Conservation (phyloP, 1,139 yeast genomes). For the Hyphopichia burtonii region DNA sequence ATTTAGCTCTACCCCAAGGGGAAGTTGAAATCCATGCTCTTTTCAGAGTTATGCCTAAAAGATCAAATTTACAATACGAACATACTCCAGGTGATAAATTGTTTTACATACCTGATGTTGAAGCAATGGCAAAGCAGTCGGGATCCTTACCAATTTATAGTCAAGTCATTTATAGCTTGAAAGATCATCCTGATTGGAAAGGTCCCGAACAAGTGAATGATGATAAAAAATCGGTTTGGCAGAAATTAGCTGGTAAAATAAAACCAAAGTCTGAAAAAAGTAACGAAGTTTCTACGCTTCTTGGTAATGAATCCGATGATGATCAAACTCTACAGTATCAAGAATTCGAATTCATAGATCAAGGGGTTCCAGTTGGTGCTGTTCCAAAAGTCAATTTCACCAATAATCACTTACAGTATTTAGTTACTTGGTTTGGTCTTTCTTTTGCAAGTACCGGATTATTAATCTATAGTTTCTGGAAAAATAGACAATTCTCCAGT, state of each 20-base stretch:
- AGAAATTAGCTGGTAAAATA: conserved; percentile 9
- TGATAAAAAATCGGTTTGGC: conserved; percentile 5
- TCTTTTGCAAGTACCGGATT: conserved; percentile 68
- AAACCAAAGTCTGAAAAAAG: conserved; percentile 5
- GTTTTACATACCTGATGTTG: conserved; percentile 73
- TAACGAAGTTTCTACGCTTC: conserved; percentile 16
- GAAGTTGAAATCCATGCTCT: conserved; percentile 72
- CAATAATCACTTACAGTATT: conserved; percentile 88
- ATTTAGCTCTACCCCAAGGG: conserved; percentile 71
- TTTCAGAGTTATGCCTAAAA: conserved; percentile 67
- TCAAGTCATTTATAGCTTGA: conserved; percentile 68
- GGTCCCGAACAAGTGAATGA: conserved; percentile 9
- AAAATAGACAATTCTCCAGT: conserved; percentile 28
- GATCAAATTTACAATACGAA: conserved; percentile 73
- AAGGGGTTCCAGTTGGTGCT: conserved; percentile 91
- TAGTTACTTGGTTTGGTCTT: conserved; percentile 93
- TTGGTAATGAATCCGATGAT: conserved; percentile 15
- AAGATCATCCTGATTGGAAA: conserved; percentile 58
- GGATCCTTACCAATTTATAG: conserved; percentile 72
- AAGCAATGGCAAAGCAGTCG: conserved; percentile 72
- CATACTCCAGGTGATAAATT: conserved; percentile 64
- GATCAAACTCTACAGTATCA: conserved; percentile 42
- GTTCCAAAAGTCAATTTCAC: conserved; percentile 74
- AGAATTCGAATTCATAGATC: conserved; percentile 54
- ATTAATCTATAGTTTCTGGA: conserved; percentile 40